Conservation (phyloP, 371 early-diverging fungal genomes). For the Dinochytrium kinnereticum region DNA sequence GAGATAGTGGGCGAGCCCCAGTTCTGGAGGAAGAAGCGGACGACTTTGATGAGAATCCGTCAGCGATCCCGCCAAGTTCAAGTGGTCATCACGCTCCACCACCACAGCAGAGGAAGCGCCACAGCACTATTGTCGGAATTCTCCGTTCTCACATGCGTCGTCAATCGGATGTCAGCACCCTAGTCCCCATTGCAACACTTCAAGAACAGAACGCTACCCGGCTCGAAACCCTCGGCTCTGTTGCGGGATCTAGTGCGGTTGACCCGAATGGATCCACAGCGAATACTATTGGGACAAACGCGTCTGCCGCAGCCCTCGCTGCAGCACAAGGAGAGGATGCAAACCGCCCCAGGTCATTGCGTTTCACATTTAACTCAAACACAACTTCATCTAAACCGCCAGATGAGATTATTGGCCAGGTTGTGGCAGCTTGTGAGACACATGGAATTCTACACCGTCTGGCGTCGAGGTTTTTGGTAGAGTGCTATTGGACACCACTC, state of each 20-base stretch:
- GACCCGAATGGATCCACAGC: slow-evolving; percentile 8
- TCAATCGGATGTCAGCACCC: slow-evolving; percentile 41
- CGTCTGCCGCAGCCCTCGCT: slow-evolving; percentile 15
- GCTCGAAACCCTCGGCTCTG: slow-evolving; percentile 14
- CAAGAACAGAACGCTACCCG: slow-evolving; percentile 12
- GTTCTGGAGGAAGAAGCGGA: slow-evolving; percentile 6
- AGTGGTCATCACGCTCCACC: neutral
- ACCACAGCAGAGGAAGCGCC: slow-evolving; percentile 45
- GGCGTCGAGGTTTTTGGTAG: slow-evolving; percentile 51
- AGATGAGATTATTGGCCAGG: slow-evolving; percentile 58
- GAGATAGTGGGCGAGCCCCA: too few relatives aligned
- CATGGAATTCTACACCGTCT: slow-evolving; percentile 43
- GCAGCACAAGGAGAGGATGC: slow-evolving; percentile 39
- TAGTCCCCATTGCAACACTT: slow-evolving; percentile 17
- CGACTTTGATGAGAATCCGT: slow-evolving; percentile 2
- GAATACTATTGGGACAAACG: neutral
- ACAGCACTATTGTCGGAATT: slow-evolving; percentile 61
- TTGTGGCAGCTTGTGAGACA: slow-evolving; percentile 47
- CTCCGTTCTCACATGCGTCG: slow-evolving; percentile 49
- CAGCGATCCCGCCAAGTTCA: neutral
- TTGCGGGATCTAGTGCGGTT: slow-evolving; percentile 4
- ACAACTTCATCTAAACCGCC: slow-evolving; percentile 63
- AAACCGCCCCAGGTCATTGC: slow-evolving; percentile 61
- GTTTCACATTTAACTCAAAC: slow-evolving; percentile 68
- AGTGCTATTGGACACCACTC: slow-evolving; percentile 42